These are phyloP conservation scores for Ilex asprella DNA, from an alignment of 257 asterid species.

Conservation along the genomic window DNA sequence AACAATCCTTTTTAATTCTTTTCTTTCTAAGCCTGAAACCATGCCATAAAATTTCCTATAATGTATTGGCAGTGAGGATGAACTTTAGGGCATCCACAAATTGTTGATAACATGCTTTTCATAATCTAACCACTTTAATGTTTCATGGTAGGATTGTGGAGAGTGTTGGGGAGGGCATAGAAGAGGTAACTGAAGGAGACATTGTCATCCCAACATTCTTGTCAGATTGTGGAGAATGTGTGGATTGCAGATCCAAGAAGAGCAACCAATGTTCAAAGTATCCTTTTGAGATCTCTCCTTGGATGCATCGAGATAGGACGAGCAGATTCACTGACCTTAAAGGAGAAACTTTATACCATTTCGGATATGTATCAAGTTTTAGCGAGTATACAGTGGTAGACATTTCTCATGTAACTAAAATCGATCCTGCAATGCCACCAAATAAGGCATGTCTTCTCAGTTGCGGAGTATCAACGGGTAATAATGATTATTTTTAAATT, in stretches of 20 bases:
- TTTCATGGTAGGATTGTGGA: slow-evolving; percentile 51
- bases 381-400: slow-evolving; percentile 72
- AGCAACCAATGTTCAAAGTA: slow-evolving; percentile 72
- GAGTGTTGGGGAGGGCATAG: slow-evolving; percentile 71
- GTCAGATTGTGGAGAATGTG: slow-evolving; percentile 69
- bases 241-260: slow-evolving; percentile 68
- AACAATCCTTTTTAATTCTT: too few species aligned
- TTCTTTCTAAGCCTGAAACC: too few species aligned
- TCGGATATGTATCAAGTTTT: slow-evolving; percentile 66
- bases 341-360: slow-evolving; percentile 66
- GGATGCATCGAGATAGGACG: slow-evolving; percentile 58
- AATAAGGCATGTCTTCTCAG: slow-evolving; percentile 76
- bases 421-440: slow-evolving; percentile 60
- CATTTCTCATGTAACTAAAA: slow-evolving; percentile 43
- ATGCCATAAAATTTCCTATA: too few species aligned
- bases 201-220: slow-evolving; percentile 66
- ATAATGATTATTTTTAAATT: too few species aligned
- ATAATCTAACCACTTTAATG: slow-evolving; percentile 7
- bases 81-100: too few species aligned
- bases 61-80: too few species aligned
- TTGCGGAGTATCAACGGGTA: slow-evolving; percentile 95
- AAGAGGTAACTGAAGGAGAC: slow-evolving; percentile 52
- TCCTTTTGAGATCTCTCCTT: slow-evolving; percentile 44
- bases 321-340: slow-evolving; percentile 73
- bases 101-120: background rate